Evolutionary conservation across 2,329 filamentous ascomycete species (phyloP).

Genomic region (Stagonosporopsis tanaceti): DNA sequence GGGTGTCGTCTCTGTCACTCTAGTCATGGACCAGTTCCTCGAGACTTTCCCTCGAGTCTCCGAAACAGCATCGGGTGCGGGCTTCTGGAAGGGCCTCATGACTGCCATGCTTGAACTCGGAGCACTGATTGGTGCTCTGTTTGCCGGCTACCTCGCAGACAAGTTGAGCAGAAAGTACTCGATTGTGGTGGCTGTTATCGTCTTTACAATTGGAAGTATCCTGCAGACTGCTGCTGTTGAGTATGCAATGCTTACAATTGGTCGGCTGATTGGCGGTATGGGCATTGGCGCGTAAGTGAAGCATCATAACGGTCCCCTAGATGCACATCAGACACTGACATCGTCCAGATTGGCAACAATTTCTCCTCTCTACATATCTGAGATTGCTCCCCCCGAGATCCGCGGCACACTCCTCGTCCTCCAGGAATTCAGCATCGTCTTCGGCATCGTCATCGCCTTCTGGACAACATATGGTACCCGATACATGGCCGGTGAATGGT

Average conservation of each 20-base stretch:
- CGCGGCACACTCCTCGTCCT: slow-evolving; percentile 60
- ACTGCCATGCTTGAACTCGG: slow-evolving; percentile 65
- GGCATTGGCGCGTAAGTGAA: slow-evolving; percentile 59
- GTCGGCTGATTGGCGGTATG: slow-evolving; percentile 59
- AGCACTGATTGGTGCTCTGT: slow-evolving; percentile 54
- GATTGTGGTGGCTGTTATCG: slow-evolving; percentile 59
- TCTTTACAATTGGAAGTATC: slow-evolving; percentile 61
- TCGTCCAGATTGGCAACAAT: slow-evolving; percentile 48
- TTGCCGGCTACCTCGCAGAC: slow-evolving; percentile 58
- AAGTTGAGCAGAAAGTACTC: slow-evolving; percentile 62
- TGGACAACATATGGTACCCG: slow-evolving; percentile 64
- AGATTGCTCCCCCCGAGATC: slow-evolving; percentile 60
- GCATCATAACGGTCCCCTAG: no score
- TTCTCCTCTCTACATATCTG: slow-evolving; percentile 62
- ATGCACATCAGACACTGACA: slow-evolving; percentile 13
- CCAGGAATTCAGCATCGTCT: slow-evolving; percentile 57
- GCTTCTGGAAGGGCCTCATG: slow-evolving; percentile 56
- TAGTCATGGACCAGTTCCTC: slow-evolving; percentile 63
- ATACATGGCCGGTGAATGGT: slow-evolving; percentile 52
- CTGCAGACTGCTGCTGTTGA: slow-evolving; percentile 61
- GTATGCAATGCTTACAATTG: slow-evolving; percentile 61
- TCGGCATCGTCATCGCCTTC: slow-evolving; percentile 60
- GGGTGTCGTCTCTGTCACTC: slow-evolving; percentile 55
- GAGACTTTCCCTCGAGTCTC: slow-evolving; percentile 55
- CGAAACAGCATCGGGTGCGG: slow-evolving; percentile 51